A percentile compares a stretch with the other conserved stretches of the same genome.
Conservation (phyloP, 1,284 basidiomycete genomes). For the Apiotrichum siamense region DNA sequence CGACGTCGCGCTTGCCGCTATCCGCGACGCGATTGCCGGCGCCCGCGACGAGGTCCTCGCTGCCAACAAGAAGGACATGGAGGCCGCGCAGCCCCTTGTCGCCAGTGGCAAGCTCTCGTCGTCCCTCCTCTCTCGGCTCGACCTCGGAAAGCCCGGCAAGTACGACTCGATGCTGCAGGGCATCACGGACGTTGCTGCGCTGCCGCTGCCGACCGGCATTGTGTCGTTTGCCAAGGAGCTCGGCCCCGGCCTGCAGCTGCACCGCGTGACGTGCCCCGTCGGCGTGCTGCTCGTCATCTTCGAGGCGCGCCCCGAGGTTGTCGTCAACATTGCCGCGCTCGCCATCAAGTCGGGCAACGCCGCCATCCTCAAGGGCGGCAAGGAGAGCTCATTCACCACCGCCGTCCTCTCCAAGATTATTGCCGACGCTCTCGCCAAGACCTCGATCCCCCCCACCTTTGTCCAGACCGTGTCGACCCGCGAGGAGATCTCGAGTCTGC, state of each 20-base stretch:
- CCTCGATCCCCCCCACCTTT: constrained; percentile 68
- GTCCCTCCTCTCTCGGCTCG: constrained; percentile 76
- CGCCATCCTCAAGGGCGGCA: constrained; percentile 94
- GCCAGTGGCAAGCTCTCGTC: constrained; percentile 73
- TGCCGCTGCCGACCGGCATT: constrained; percentile 80
- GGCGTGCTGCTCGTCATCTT: constrained; percentile 96
- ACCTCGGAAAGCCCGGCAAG: constrained; percentile 77
- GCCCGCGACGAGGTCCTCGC: constrained; percentile 63
- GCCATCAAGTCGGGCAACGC: constrained; percentile 98
- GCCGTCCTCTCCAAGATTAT: constrained; percentile 71
- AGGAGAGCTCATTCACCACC: constrained; percentile 78
- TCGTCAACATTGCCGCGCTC: constrained; percentile 92
- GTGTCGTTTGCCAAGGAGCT: constrained; percentile 83
- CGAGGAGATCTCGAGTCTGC: constrained; percentile 80
- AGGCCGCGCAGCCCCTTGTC: constrained; percentile 71
- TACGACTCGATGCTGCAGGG: constrained; percentile 93
- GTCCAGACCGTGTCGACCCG: constrained; percentile 90
- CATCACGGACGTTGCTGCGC: constrained; percentile 72
- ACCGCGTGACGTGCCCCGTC: constrained; percentile 92
- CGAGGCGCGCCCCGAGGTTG: constrained; percentile 94
- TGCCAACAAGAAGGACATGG: constrained; percentile 74
- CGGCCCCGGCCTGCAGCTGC: constrained; percentile 79
- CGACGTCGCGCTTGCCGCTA: constrained; percentile 63
- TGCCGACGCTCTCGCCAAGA: constrained; percentile 65
- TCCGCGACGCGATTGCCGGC: constrained; percentile 60